These are phyloP conservation scores for Populus hybrid DNA, from an alignment of 441 rosid species.

Conservation along the genomic window DNA sequence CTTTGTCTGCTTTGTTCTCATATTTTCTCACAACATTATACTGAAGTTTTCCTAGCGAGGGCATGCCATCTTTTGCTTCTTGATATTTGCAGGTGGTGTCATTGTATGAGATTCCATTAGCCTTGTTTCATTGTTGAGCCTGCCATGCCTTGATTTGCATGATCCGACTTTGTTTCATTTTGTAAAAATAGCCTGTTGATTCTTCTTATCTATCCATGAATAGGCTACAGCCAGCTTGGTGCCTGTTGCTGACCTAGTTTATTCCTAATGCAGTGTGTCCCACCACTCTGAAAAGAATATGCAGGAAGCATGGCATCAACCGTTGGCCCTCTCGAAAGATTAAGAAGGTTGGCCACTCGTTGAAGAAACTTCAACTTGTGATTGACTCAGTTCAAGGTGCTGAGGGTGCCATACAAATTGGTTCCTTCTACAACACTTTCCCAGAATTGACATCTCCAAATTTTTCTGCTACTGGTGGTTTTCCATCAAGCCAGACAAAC, in stretches of 20 bases:
- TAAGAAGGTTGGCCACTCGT: conserved; percentile 34
- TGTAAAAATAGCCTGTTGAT: neutral
- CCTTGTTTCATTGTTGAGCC: neutral
- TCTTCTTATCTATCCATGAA: neutral
- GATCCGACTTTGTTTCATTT: neutral
- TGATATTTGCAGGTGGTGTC: neutral
- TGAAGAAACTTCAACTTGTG: conserved; percentile 36
- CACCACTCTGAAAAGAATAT: conserved; percentile 49
- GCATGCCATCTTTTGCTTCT: neutral
- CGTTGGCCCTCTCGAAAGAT: conserved; percentile 40
- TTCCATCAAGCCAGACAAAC: conserved; percentile 15
- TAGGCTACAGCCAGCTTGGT: neutral
- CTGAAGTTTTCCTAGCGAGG: neutral
- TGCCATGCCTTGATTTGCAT: neutral
- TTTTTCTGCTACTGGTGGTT: conserved; percentile 15
- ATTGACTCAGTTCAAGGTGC: conserved; percentile 41
- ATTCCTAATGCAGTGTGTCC: conserved; percentile 49
- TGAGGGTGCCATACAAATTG: conserved; percentile 38
- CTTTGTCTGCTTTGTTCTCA: neutral
- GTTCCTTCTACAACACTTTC: conserved; percentile 44
- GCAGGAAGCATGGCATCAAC: conserved; percentile 32
- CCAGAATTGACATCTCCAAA: conserved; percentile 42
- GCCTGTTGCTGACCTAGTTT: conserved; percentile 9
- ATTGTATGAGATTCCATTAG: neutral
- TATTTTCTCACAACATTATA: neutral